Conservation (phyloP, 148 eudicot genomes). For the Chenopodium quinoa region DNA sequence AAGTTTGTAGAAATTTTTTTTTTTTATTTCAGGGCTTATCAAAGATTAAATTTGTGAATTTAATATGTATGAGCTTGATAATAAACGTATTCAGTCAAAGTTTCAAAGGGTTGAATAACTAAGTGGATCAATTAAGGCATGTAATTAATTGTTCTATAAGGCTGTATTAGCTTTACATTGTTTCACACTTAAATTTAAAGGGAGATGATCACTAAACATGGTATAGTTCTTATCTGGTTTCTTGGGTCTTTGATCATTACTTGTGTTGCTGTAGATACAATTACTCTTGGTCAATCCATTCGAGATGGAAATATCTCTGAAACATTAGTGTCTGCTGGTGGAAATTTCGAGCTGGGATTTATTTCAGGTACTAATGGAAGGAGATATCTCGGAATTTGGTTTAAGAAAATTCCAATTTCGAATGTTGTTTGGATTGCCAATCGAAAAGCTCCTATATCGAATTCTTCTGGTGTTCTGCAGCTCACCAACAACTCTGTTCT, state of each 20-base stretch:
- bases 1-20: neutral
- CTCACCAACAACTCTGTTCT: conserved; percentile 6
- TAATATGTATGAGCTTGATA: neutral
- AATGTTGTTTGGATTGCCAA: conserved; percentile 22
- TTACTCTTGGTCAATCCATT: conserved; percentile 5
- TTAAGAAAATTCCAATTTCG: conserved; percentile 14
- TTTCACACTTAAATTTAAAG: neutral
- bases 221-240: neutral
- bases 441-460: conserved; percentile 6
- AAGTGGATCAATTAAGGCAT: too few relatives aligned
- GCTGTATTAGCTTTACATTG: neutral
- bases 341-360: conserved; percentile 16
- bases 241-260: neutral
- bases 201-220: neutral
- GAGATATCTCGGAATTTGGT: conserved; percentile 22
- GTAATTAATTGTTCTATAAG: too few relatives aligned
- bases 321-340: conserved; percentile 22
- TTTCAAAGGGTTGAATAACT: too few relatives aligned
- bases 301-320: neutral
- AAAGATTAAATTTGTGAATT: too few relatives aligned
- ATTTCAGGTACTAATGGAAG: conserved; percentile 11
- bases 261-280: neutral
- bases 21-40: neutral
- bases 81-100: neutral
- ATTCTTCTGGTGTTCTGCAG: conserved; percentile 1